Evolutionary conservation across 495 filamentous ascomycete genomes (phyloP).

Genomic region (Penicillium odoratum): DNA sequence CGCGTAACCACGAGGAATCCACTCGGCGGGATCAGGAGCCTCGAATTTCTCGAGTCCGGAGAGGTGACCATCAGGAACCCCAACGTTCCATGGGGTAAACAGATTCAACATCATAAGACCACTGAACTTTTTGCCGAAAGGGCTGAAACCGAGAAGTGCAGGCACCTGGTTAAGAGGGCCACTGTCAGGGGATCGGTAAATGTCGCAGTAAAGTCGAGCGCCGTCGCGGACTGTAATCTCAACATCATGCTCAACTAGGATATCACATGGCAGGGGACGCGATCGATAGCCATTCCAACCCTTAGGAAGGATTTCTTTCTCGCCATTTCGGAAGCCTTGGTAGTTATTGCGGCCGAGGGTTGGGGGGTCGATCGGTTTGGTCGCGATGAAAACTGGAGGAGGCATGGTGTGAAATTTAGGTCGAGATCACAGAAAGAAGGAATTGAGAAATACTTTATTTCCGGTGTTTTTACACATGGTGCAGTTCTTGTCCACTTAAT

Average conservation of each 20-base stretch:
- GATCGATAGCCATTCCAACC: constrained; percentile 10
- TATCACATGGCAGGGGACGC: constrained; percentile 13
- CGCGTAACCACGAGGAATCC: constrained; percentile 39
- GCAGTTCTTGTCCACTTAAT: no score
- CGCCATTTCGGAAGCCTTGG: background rate
- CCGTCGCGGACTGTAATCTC: constrained; percentile 30
- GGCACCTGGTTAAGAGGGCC: constrained; percentile 20
- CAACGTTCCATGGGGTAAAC: constrained; percentile 12
- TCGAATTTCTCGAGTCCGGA: constrained; percentile 41
- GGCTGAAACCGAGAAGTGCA: constrained; percentile 32
- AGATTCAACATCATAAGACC: constrained; percentile 16
- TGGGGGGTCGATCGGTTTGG: constrained; percentile 1
- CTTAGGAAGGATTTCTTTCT: constrained; percentile 12
- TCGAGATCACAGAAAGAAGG: background rate
- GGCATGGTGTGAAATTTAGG: no score
- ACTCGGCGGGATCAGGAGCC: constrained; percentile 44
- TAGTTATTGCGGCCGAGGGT: constrained; percentile 11
- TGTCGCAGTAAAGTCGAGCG: constrained; percentile 24
- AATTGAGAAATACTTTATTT: background rate
- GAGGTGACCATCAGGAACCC: constrained; percentile 16
- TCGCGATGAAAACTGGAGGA: constrained; percentile 5
- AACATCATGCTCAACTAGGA: constrained; percentile 23
- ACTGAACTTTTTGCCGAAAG: constrained; percentile 35
- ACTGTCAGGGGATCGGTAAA: constrained; percentile 27
- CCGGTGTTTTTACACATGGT: no score